Percentiles rank a stretch among this genome's conserved stretches.
Conservation (phyloP, 169 alveolate species). For the Neospora caninum region DNA sequence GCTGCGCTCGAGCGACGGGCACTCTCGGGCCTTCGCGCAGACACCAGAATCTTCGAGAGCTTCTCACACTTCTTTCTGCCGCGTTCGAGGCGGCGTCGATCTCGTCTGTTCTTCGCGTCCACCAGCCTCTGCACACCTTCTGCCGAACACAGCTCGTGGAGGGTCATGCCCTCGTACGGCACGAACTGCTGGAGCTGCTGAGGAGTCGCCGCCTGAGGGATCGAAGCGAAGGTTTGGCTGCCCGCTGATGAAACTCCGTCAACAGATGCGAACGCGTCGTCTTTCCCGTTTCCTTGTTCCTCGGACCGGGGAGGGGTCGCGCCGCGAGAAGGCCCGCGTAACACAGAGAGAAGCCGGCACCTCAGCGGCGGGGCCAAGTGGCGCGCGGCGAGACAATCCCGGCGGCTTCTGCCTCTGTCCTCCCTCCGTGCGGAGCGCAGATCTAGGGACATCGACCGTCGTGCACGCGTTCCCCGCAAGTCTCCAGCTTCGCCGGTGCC, state of each 20-base stretch:
- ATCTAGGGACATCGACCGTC: neutral
- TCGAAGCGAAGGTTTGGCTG: too few relatives aligned
- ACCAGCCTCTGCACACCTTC: slow-evolving; percentile 18
- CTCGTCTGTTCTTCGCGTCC: neutral
- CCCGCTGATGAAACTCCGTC: too few relatives aligned
- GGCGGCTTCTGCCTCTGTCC: neutral
- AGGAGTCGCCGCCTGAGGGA: neutral
- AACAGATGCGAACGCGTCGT: neutral
- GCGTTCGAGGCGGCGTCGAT: neutral
- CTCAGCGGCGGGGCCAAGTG: neutral
- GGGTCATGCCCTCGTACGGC: neutral
- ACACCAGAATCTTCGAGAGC: neutral
- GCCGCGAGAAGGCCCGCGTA: neutral
- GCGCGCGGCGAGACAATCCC: neutral
- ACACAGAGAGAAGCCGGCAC: neutral
- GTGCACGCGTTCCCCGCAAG: too few relatives aligned
- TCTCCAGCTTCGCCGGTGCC: too few relatives aligned
- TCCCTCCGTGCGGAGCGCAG: neutral
- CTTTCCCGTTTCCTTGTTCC: neutral
- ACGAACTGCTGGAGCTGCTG: neutral
- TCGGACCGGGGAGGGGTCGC: neutral
- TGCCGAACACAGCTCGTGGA: neutral
- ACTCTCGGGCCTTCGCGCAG: neutral
- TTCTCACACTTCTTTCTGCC: neutral
- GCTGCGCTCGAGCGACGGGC: neutral